Evolutionary conservation across 768 basidiomycete species (phyloP), one percentile per base, ranked within the genome.

Genomic region (Sistotremastrum suecicum): DNA sequence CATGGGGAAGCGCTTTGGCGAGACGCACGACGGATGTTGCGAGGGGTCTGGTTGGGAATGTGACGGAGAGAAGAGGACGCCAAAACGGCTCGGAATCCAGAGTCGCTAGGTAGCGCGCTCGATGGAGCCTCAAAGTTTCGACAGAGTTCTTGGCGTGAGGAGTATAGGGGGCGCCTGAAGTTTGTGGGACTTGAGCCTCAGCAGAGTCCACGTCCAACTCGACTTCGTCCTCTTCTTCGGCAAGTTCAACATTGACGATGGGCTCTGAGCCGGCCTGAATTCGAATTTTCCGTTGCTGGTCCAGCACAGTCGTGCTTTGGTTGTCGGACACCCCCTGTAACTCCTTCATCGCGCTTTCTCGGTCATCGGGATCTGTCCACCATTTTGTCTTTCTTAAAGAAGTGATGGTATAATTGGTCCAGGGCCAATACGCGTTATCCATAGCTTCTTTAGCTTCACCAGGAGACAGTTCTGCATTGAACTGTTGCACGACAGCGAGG

Each of bases 341-440:
- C 43, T 10, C 39, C 41, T 29, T 10, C 9, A 9, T 42, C 28
- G 10, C 9, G 28, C 28, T 42, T 29, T 46, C 10, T 3, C 50
- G 53, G 10, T 61, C 54, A 43, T 58, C 59, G 9, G 34, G 46
- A 29, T 47, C 39, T 5, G 50, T 51, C 63, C 61, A 63, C 63
- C 64, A 66, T 29, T 47, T 50, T 51, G 2, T 29, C 33, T 32
- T 34, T 42, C 45, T 52, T 58, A 3, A 32, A 32, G 48, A 39
- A 44, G 2, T 33, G 20, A n/a, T 33, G 44, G 41, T 0, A 51
- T 20, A 20, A 20, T 20, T 20, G 20, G 20, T 41, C 56, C 54
- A 61, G 0, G 66, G 65, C 66, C 68, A 68, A 28, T 57, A 56
- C 3, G 68, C 67, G 29, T 64, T 65, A 47, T 65, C 65, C 62